Evolutionary conservation across 176 grass and related monocot species (phyloP), one percentile per base, ranked within the genome.

Genomic region (Cenchrus purpureus): DNA sequence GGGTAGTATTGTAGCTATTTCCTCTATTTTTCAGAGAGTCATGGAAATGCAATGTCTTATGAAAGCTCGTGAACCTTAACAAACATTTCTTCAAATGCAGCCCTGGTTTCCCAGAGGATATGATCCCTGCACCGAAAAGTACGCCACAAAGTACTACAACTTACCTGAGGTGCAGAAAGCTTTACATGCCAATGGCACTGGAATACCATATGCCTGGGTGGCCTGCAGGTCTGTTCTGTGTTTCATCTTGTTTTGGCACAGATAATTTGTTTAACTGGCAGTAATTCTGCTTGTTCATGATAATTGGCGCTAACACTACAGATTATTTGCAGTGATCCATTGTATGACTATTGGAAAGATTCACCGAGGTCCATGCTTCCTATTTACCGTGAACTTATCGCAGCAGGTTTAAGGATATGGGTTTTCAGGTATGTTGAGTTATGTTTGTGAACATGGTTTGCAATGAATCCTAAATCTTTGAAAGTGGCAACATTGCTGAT

Each of bases 101-200:
- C 96, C 83, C 56, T 98, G 93, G 96, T 86, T 97, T 84, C 79
- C 81, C 46, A 91, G 87, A 94, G 91, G 88, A 85, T 98, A 98
- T 73, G 95, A 98, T 85, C 95, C 95, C 2, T 98, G 95, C 84
- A 98, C 93, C 0, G 93, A 98, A 71, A 67, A 49, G 20, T 98
- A 98, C 83, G 86, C 93, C 10, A 95, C 45, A 7, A 79, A 84
- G 43, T 98, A 98, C 46, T 98, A 98, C 45, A 95, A 98, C 81
- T 73, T 44, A 82, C 89, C 91, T 10, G 87, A 92, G 60, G 95
- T 95, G 85, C 95, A 98, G 77, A 93, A 92, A 42, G 95, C 95
- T 65, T 90, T 98, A 54, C 93, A 91, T 86, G 95, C 93, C 29
- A 93, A 98, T 70, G 50, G 88, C 53, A 95, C 95, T 16, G 88